Base-by-base conservation (phyloP, 2,329 filamentous ascomycete species). In the Penicillium sp. region DNA sequence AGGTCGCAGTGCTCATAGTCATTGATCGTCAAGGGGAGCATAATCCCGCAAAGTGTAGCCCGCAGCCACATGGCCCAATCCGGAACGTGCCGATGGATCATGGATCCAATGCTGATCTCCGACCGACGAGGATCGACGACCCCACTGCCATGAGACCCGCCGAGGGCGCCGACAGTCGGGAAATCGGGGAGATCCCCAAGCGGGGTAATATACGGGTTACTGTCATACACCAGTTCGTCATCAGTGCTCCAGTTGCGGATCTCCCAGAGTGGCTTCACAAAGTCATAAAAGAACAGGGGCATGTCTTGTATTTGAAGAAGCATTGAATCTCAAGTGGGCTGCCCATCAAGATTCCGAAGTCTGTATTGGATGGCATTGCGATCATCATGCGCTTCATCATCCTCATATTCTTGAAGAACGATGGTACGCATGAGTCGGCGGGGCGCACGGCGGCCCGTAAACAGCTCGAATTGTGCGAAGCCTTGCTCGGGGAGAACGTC, bases 401-500 rank as follows among this genome's bases (percentile, higher is more conserved):
- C 70, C 59, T 70, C 67, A 55, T 76, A 77, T 48, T 76, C 73
- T 52, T 75, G 69, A 10, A 76, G 65, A 4, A 77, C 72, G 45
- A 76, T 70, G 16, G 68, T 73, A 22, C 75, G 71, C 75, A 78
- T 78, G 13, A 77, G 53, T 22, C 75, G 71, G 13, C 75, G 70
- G 4, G 76, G 75, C 16, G 75, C 75, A n/a, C 74, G 74, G 11
- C 74, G 73, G 8, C 75, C 73, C 1, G 76, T 78, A 49, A 78
- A 76, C 2, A 78, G 64, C 52, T 78, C 76, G 37, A 78, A 78
- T 48, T 78, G 76, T 4, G 75, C 76, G 52, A 78, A 77, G 0
- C 76, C 76, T 60, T 78, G 76, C 61, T 78, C 76, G 1, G 75
- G 74, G 5, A 78, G 71, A 14, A 78, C 73, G 42, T 78, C 76